Conservation (phyloP, 2,329 filamentous ascomycete species). For the Trichoderma sp. region DNA sequence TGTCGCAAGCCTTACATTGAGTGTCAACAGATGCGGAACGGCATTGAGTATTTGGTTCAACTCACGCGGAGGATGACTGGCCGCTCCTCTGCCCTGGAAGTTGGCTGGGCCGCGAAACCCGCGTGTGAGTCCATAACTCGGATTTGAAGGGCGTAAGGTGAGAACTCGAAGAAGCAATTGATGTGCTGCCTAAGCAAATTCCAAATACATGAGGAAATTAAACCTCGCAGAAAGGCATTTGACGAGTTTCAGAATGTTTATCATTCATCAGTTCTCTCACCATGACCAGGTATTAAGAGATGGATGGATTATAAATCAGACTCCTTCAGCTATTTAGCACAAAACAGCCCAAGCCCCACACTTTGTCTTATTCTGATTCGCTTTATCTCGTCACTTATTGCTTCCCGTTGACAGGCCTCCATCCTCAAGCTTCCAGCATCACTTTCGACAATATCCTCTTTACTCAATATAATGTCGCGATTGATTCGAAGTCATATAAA, state of each 20-base stretch:
- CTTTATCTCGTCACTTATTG: not conserved
- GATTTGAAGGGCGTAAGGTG: not conserved
- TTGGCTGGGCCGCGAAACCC: not conserved
- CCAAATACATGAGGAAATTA: not conserved
- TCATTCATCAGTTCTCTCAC: not conserved
- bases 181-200: not conserved
- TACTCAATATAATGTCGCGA: not conserved
- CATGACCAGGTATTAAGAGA: not conserved
- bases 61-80: not conserved
- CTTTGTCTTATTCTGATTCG: not conserved
- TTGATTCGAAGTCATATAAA: not conserved
- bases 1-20: not conserved
- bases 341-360: not conserved
- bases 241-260: not conserved
- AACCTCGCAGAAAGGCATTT: not conserved
- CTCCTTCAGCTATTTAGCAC: not conserved
- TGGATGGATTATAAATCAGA: slow-evolving; percentile 8
- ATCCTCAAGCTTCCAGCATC: not conserved
- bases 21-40: not conserved
- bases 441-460: not conserved
- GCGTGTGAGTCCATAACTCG: not conserved
- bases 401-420: not conserved
- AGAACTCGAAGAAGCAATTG: not conserved
- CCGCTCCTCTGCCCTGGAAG: not conserved
- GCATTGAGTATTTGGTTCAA: not conserved